phyloP scores from a whole-genome alignment of 2,329 filamentous ascomycete species.

The Fusarium chuoi region DNA sequence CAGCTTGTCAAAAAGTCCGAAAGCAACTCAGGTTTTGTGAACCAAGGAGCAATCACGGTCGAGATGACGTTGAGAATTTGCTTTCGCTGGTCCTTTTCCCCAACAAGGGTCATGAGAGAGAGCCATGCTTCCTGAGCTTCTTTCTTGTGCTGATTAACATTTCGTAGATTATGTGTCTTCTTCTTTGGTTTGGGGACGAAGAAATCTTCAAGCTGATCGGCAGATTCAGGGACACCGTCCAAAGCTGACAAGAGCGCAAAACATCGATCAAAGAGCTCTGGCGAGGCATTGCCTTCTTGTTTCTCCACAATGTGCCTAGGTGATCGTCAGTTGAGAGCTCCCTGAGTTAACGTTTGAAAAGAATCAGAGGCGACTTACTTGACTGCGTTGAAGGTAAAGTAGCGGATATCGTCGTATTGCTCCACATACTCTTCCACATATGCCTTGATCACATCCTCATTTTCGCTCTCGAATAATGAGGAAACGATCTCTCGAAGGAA shows the following conservation, averaged over 20 bases:
- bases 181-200: constrained; percentile 73
- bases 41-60: constrained; percentile 86
- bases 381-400: constrained; percentile 80
- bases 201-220: constrained; percentile 74
- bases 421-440: constrained; percentile 83
- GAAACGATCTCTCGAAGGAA: constrained; percentile 74
- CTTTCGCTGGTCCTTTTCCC: constrained; percentile 81
- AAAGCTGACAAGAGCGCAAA: constrained; percentile 73
- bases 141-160: constrained; percentile 77
- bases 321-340: background rate
- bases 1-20: constrained; percentile 98
- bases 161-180: constrained; percentile 73
- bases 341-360: too few species aligned
- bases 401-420: constrained; percentile 85
- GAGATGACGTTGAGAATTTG: constrained; percentile 79
- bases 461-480: constrained; percentile 67
- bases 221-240: constrained; percentile 75
- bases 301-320: constrained; percentile 44
- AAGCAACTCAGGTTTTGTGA: constrained; percentile 85
- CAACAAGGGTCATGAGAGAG: constrained; percentile 73
- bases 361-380: constrained; percentile 64
- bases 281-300: constrained; percentile 27
- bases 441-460: constrained; percentile 71
- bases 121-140: constrained; percentile 90
- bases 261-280: constrained; percentile 62